A percentile compares a stretch with the other conserved stretches of the same genome.
phyloP scores from a whole-genome alignment of 2,329 filamentous ascomycete genomes.

The Colletotrichum euphorbiae region DNA sequence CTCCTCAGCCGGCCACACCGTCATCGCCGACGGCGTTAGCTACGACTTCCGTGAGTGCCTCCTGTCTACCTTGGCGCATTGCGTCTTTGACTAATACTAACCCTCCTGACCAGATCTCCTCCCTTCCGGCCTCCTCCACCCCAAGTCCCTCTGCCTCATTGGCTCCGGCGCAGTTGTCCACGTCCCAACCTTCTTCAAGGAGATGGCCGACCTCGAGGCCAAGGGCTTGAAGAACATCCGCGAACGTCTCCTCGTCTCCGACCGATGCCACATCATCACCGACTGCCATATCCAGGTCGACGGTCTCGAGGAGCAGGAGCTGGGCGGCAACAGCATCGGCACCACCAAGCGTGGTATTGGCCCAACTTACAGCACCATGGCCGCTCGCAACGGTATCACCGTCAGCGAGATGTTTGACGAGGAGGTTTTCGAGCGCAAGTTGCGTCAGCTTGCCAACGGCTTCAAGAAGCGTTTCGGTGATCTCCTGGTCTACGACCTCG shows the following conservation, averaged over 20 bases:
- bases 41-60: conserved; percentile 40
- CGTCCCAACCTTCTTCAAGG: conserved; percentile 60
- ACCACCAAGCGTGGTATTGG: conserved; percentile 56
- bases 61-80: conserved; percentile 3
- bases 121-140: conserved; percentile 78
- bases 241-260: conserved; percentile 70
- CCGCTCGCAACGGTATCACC: conserved; percentile 70
- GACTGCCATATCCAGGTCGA: conserved; percentile 76
- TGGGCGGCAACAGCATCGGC: conserved; percentile 53
- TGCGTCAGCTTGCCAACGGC: conserved; percentile 70
- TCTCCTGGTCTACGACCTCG: conserved; percentile 72
- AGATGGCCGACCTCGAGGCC: conserved; percentile 54
- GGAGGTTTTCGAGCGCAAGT: conserved; percentile 72
- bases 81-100: conserved; percentile 41
- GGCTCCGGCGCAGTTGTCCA: conserved; percentile 77
- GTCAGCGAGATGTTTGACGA: conserved; percentile 76
- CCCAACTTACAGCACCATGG: conserved; percentile 63
- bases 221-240: conserved; percentile 52
- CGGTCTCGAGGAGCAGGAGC: conserved; percentile 71
- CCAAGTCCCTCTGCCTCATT: conserved; percentile 77
- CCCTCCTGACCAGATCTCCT: conserved; percentile 66
- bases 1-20: conserved; percentile 38
- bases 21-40: conserved; percentile 40
- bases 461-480: conserved; percentile 78
- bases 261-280: conserved; percentile 72